phyloP scores from a whole-genome alignment of 1,284 basidiomycete genomes.

The Marasmius oreades region DNA sequence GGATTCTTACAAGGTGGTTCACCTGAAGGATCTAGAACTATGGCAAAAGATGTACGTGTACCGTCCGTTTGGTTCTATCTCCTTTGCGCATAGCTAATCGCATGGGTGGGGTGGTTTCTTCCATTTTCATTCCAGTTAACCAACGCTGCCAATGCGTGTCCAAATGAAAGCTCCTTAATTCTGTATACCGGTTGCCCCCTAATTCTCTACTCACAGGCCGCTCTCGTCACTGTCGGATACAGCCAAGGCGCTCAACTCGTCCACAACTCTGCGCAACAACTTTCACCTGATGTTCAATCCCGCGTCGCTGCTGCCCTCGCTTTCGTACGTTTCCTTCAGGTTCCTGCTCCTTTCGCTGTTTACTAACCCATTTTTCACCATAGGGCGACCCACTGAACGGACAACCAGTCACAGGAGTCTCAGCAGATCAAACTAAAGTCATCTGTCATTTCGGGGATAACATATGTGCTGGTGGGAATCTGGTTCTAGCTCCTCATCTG shows the following conservation, averaged over 20 bases:
- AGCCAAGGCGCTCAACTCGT: conserved; percentile 20
- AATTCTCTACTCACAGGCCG: conserved; percentile 7
- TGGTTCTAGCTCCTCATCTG: conserved; percentile 5
- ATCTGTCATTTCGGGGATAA: conserved; percentile 14
- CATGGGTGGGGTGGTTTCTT: too few species aligned
- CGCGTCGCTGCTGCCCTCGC: conserved; percentile 15
- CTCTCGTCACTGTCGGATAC: conserved; percentile 14
- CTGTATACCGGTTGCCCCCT: background rate
- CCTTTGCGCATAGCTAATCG: too few species aligned
- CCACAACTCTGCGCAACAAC: conserved; percentile 17
- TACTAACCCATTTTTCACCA: too few species aligned
- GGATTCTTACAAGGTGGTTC: conserved; percentile 12
- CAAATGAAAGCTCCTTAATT: conserved; percentile 9
- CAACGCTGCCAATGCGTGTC: conserved; percentile 14
- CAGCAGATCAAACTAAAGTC: background rate
- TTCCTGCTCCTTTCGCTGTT: background rate
- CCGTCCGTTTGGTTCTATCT: too few species aligned
- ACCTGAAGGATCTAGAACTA: conserved; percentile 6
- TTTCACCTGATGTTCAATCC: conserved; percentile 1
- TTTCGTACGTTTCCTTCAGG: conserved; percentile 12
- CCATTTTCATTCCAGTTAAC: conserved; percentile 12
- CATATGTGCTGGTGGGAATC: conserved; percentile 11
- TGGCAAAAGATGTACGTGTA: conserved; percentile 3
- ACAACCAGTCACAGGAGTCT: conserved; percentile 9
- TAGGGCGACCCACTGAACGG: conserved; percentile 17